phyloP scores from a whole-genome alignment of 108 stramenopile species.

The Discostella stelligeroides region DNA sequence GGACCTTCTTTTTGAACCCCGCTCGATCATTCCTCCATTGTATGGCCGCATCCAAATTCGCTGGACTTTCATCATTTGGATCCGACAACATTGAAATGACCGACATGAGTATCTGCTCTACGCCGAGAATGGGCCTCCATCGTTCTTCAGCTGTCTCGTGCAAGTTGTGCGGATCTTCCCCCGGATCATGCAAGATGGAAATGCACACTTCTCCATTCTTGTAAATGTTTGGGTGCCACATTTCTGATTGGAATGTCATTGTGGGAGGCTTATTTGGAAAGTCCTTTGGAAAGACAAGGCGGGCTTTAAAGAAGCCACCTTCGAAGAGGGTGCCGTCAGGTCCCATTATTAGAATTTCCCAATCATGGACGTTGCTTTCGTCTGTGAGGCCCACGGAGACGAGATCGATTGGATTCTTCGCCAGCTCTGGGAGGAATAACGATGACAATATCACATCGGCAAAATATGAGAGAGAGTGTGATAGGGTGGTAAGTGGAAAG shows the following conservation, averaged over 20 bases:
- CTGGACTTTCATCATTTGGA: constrained; percentile 98
- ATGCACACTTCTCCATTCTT: constrained; percentile 93
- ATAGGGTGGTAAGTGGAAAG: constrained; percentile 5
- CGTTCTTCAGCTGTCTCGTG: constrained; percentile 97
- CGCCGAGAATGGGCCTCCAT: constrained; percentile 98
- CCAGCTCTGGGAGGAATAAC: constrained; percentile 56
- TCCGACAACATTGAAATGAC: constrained; percentile 98
- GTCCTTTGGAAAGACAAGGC: constrained; percentile 91
- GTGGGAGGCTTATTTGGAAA: constrained; percentile 97
- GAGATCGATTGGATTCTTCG: constrained; percentile 89
- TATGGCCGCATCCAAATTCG: constrained; percentile 98
- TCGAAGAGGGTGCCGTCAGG: constrained; percentile 91
- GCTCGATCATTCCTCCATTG: constrained; percentile 93
- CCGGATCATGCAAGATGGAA: constrained; percentile 98
- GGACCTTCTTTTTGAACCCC: constrained; percentile 94
- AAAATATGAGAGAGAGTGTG: constrained; percentile 1
- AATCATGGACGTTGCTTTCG: constrained; percentile 88
- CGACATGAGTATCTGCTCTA: constrained; percentile 94
- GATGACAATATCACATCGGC: neutral
- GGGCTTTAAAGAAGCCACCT: constrained; percentile 97
- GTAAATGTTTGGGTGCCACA: constrained; percentile 99
- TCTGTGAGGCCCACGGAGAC: constrained; percentile 87
- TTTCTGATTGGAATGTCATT: constrained; percentile 94
- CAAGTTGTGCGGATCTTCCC: constrained; percentile 93
- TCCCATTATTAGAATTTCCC: constrained; percentile 98